Percentiles rank a stretch among this genome's conserved stretches.
Evolutionary conservation across 805 yeast species (phyloP).

Genomic region (Wickerhamiella vanderwaltii): DNA sequence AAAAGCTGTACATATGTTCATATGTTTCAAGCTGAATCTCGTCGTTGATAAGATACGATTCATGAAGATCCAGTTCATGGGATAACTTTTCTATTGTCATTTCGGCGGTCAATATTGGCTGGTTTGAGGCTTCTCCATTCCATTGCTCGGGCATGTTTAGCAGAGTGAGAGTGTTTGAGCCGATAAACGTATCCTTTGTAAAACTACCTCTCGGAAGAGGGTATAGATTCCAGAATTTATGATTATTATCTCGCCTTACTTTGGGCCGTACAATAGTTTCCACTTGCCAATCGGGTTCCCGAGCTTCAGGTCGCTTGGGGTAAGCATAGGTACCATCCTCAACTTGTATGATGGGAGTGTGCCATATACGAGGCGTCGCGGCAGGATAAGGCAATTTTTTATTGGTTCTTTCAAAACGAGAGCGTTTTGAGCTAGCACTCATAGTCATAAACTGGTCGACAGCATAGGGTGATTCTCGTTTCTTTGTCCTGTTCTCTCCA

Average conservation of each 20-base stretch:
- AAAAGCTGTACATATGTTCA: constrained; percentile 16
- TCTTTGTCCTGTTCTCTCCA: too few species aligned
- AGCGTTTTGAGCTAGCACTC: background rate
- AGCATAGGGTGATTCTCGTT: too few species aligned
- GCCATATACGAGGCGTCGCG: background rate
- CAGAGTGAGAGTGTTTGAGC: constrained; percentile 14
- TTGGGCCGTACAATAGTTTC: background rate
- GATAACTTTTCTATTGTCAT: background rate
- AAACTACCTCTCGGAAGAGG: background rate
- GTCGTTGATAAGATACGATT: constrained; percentile 8
- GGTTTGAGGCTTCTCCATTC: constrained; percentile 10
- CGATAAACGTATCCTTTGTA: constrained; percentile 12
- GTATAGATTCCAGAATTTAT: background rate
- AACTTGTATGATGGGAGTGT: background rate
- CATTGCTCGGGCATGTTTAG: constrained; percentile 6
- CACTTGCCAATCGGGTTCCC: background rate
- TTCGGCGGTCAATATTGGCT: background rate
- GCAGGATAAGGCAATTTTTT: too few species aligned
- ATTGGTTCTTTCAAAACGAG: too few species aligned
- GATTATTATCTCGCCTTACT: background rate
- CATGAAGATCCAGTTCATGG: background rate
- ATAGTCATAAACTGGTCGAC: too few species aligned
- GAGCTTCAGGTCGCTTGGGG: background rate
- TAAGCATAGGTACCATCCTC: background rate
- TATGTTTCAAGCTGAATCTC: constrained; percentile 6